phyloP scores from a whole-genome alignment of 805 yeast genomes.

The Scheffersomyces amazonensis region DNA sequence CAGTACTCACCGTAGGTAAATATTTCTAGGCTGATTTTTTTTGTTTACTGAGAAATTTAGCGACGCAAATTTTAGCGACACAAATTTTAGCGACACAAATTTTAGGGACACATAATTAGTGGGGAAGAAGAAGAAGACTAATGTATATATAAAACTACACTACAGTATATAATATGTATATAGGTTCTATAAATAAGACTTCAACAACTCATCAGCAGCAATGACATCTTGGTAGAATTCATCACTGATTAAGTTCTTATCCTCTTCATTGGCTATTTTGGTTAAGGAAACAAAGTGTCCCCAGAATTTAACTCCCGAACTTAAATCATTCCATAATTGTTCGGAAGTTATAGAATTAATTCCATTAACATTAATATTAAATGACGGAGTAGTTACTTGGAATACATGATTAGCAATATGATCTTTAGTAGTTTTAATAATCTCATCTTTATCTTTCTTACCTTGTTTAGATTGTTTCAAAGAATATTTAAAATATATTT shows the following conservation, averaged over 20 bases:
- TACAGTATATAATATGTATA: too few species aligned
- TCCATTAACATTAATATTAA: slow-evolving; percentile 41
- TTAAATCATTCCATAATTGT: slow-evolving; percentile 29
- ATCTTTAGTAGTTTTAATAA: slow-evolving; percentile 22
- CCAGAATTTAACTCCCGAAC: slow-evolving; percentile 35
- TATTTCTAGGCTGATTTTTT: too few species aligned
- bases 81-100: too few species aligned
- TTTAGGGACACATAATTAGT: too few species aligned
- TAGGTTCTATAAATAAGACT: slow-evolving; percentile 17
- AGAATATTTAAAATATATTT: slow-evolving; percentile 48
- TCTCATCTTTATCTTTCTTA: slow-evolving; percentile 20
- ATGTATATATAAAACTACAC: too few species aligned
- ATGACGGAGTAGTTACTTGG: slow-evolving; percentile 36
- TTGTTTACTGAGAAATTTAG: too few species aligned
- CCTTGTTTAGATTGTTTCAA: slow-evolving; percentile 23
- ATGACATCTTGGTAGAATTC: slow-evolving; percentile 18
- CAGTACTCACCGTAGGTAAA: too few species aligned
- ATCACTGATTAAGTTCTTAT: slow-evolving; percentile 22
- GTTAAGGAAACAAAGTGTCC: slow-evolving; percentile 24
- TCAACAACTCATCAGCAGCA: slow-evolving; percentile 30
- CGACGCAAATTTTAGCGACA: too few species aligned
- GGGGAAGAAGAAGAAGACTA: too few species aligned
- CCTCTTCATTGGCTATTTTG: slow-evolving; percentile 22
- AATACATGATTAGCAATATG: slow-evolving; percentile 34
- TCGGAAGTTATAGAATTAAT: slow-evolving; percentile 33